These are phyloP conservation scores for Exophiala sp. DNA, from an alignment of 2,329 filamentous ascomycete species.

Conservation along the genomic window DNA sequence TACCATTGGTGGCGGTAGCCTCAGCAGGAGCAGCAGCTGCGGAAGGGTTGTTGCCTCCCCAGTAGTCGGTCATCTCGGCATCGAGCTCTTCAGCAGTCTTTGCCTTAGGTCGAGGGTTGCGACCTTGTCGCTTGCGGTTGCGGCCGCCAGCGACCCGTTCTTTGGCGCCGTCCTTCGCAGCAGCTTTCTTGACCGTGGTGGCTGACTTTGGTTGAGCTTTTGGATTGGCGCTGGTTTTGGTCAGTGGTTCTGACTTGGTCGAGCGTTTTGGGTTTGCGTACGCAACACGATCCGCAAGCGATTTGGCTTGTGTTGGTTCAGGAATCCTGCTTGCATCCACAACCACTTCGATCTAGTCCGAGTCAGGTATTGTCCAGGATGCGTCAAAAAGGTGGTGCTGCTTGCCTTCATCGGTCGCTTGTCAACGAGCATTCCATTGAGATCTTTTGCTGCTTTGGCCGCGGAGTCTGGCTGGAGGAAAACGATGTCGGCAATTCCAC, in stretches of 20 bases:
- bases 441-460: constrained; percentile 73
- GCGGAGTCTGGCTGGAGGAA: constrained; percentile 80
- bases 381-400: constrained; percentile 7
- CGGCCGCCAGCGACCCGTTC: constrained; percentile 57
- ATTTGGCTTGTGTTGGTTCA: constrained; percentile 64
- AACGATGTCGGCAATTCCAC: constrained; percentile 84
- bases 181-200: constrained; percentile 66
- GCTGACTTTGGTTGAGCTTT: constrained; percentile 80
- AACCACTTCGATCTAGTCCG: constrained; percentile 77
- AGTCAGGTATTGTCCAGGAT: constrained; percentile 12
- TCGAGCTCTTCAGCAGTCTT: constrained; percentile 96
- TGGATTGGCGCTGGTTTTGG: constrained; percentile 35
- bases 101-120: constrained; percentile 64
- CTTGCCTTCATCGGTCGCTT: constrained; percentile 82
- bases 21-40: constrained; percentile 42
- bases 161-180: constrained; percentile 45
- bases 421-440: constrained; percentile 90
- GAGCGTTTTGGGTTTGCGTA: constrained; percentile 44
- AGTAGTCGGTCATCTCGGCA: constrained; percentile 97
- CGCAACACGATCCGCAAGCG: constrained; percentile 79
- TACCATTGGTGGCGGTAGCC: constrained; percentile 46
- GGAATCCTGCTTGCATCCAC: constrained; percentile 72
- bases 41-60: constrained; percentile 50
- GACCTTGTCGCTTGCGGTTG: constrained; percentile 68
- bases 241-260: constrained; percentile 21